These are phyloP conservation scores for Coelastrella sp. DNA, from an alignment of 139 green algal genomes.

Conservation along the genomic window DNA sequence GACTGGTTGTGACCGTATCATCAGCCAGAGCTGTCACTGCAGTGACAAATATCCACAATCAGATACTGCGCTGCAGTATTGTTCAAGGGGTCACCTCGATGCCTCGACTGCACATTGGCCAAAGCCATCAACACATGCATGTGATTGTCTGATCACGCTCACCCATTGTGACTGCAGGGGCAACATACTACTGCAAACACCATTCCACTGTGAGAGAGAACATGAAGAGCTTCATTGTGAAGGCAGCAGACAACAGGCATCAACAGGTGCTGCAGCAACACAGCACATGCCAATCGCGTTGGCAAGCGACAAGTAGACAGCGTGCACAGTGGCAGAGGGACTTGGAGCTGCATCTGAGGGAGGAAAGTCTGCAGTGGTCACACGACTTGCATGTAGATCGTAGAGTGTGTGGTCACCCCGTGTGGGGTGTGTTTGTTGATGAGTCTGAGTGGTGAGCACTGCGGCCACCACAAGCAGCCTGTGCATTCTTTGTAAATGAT, in stretches of 20 bases:
- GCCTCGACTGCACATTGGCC: too few relatives aligned
- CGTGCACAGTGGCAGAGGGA: background rate
- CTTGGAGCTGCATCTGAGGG: background rate
- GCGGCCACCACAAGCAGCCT: too few relatives aligned
- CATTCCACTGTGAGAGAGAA: background rate
- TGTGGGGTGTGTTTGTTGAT: conserved; percentile 16
- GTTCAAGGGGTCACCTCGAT: too few relatives aligned
- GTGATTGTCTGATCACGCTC: background rate
- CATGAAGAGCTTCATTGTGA: background rate
- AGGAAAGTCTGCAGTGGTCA: background rate
- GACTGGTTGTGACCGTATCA: too few relatives aligned
- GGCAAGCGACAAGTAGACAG: too few relatives aligned
- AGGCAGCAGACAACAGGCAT: background rate
- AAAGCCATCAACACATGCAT: too few relatives aligned
- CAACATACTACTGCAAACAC: conserved; percentile 1
- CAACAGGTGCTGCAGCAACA: too few relatives aligned
- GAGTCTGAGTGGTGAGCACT: too few relatives aligned
- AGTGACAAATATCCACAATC: too few relatives aligned
- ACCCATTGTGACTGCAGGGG: background rate
- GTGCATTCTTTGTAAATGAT: too few relatives aligned
- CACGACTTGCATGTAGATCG: background rate
- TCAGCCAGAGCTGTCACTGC: background rate
- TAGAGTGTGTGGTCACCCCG: background rate
- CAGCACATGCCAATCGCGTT: too few relatives aligned
- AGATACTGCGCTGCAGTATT: too few relatives aligned